phyloP scores from a whole-genome alignment of 1,139 yeast species.

The Protomyces gravidus region DNA sequence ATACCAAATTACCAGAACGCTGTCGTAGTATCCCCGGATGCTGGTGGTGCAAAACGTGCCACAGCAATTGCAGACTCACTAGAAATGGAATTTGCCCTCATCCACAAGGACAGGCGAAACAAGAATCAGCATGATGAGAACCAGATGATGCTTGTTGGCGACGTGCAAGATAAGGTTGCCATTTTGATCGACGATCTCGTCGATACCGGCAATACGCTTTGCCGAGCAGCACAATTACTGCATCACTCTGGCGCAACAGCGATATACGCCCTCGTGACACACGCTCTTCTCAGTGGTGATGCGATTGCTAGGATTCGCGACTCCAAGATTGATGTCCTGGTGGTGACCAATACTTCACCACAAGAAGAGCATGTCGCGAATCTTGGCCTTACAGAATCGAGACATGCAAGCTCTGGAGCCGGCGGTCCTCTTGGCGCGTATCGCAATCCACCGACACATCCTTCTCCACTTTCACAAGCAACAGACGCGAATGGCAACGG shows the following conservation, averaged over 20 bases:
- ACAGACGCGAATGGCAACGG: not conserved
- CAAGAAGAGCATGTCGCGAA: constrained; percentile 58
- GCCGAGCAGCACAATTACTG: constrained; percentile 89
- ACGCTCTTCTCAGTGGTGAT: constrained; percentile 84
- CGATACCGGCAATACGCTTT: constrained; percentile 95
- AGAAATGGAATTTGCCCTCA: constrained; percentile 89
- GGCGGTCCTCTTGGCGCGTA: constrained; percentile 3
- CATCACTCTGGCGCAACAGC: constrained; percentile 73
- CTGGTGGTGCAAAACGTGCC: constrained; percentile 98
- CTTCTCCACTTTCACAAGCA: constrained; percentile 16
- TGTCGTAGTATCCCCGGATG: constrained; percentile 92
- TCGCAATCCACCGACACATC: constrained; percentile 2
- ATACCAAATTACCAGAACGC: constrained; percentile 61
- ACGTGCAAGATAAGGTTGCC: constrained; percentile 81
- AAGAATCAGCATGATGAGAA: constrained; percentile 64
- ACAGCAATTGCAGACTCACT: constrained; percentile 91
- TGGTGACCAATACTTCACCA: constrained; percentile 94
- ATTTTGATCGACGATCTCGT: constrained; percentile 97
- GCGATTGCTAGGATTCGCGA: constrained; percentile 80
- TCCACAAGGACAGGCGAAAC: constrained; percentile 76
- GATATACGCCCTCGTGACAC: constrained; percentile 93
- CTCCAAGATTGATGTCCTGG: constrained; percentile 71
- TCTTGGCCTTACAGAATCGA: constrained; percentile 38
- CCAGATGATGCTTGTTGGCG: constrained; percentile 95
- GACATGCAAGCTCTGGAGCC: constrained; percentile 49